Evolutionary conservation across 2,329 filamentous ascomycete genomes (phyloP).

Genomic region (Talaromyces sp.): DNA sequence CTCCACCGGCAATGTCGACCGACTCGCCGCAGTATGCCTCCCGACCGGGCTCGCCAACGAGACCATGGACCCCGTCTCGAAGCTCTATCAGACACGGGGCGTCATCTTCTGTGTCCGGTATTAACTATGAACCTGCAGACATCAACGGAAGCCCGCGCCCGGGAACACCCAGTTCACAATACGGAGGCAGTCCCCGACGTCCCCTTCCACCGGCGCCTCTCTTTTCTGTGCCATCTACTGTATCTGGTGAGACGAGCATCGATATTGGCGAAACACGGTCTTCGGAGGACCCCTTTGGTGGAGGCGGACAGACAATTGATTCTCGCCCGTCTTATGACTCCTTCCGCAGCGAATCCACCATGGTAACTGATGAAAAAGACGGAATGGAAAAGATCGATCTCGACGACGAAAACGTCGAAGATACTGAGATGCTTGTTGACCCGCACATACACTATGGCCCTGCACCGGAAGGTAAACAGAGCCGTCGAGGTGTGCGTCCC

Average conservation of each 20-base stretch:
- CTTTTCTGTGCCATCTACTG: conserved; percentile 59
- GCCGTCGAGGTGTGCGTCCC: conserved; percentile 77
- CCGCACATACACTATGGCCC: conserved; percentile 70
- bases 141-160: conserved; percentile 86
- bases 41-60: conserved; percentile 37
- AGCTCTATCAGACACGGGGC: conserved; percentile 50
- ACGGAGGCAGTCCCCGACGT: conserved; percentile 80
- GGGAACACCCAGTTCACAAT: conserved; percentile 82
- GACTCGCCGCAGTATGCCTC: conserved; percentile 35
- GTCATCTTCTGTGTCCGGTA: conserved; percentile 46
- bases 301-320: conserved; percentile 29
- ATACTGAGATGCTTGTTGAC: conserved; percentile 63
- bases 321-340: conserved; percentile 61
- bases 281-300: conserved; percentile 71
- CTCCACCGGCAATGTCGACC: conserved; percentile 32
- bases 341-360: conserved; percentile 57
- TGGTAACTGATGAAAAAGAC: conserved; percentile 51
- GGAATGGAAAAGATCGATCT: conserved; percentile 38
- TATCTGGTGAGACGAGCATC: conserved; percentile 39
- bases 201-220: conserved; percentile 85
- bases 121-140: conserved; percentile 80
- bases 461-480: conserved; percentile 80
- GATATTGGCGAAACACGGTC: conserved; percentile 58
- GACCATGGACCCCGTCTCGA: conserved; percentile 54
- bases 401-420: conserved; percentile 36